Evolutionary conservation across 768 basidiomycete species (phyloP), one percentile per base, ranked within the genome.

Genomic region (Naganishia randhawae): DNA sequence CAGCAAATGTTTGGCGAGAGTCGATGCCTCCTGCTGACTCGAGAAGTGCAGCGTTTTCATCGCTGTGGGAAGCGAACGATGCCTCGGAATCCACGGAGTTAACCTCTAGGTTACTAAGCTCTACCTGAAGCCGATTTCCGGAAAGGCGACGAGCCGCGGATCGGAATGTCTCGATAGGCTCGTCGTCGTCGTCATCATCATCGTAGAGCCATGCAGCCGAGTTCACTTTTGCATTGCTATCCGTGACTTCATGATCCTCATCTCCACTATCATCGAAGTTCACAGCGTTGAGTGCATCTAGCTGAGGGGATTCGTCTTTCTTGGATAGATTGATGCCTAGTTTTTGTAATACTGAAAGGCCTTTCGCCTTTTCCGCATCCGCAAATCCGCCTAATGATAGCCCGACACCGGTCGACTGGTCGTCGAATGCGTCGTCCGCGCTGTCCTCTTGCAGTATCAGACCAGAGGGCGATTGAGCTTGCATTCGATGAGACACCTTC

Each of bases 261-360:
- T 61, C 62, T 0, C 66, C 69, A 35, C 25, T 50, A 16, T 61
- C 32, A 6, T 53, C 50, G 19, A 53, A 66, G 32, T 6, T 32
- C 4, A 42, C 37, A 14, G 51, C 39, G 2, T 66, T 53, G 27
- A 22, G 37, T 14, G 7, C 50, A 19, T 42, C 22, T 14, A 35
- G 1, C 9, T 50, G 39, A 29, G 25, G 27, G 25, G 61, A 31
- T 27, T 57, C 22, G 50, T 55, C 19, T 33, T 61, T 22, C 19
- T 67, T 29, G 29, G 54, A 50, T 10, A 65, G 32, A 31, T 63
- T 37, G 31, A 69, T 64, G 19, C 69, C 69, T 7, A 66, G n/a
- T 3, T 64, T 41, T 29, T 54, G 31, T 9, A 69, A 41, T n/a
- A 69, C 63, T 17, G 63, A 52, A 37, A 69, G 50, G n/a, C 48